Conservation (phyloP, 768 basidiomycete species). For the Mycena rosella region DNA sequence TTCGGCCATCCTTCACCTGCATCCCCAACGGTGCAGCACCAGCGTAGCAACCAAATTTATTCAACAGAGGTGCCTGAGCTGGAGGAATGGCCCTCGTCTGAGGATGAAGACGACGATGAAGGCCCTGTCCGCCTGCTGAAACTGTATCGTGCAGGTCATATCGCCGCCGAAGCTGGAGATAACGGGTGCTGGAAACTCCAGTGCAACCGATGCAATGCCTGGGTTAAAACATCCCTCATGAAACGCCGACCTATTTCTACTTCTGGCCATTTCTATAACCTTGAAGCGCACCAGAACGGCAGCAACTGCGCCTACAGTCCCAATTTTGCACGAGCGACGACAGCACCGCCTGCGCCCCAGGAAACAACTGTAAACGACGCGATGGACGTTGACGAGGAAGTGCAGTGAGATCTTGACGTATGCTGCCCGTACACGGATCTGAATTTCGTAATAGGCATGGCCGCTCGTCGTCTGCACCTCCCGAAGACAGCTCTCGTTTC, state of each 20-base stretch:
- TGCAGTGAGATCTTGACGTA: too few relatives aligned
- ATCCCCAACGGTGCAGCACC: background rate
- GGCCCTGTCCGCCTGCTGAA: background rate
- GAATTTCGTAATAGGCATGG: background rate
- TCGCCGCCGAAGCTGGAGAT: background rate
- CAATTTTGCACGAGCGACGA: background rate
- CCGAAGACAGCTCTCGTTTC: background rate
- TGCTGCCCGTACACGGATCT: too few relatives aligned
- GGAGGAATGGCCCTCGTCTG: too few relatives aligned
- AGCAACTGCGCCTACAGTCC: background rate
- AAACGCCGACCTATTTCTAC: background rate
- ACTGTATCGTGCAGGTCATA: background rate
- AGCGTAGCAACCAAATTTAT: too few relatives aligned
- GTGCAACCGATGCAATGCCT: constrained; percentile 6
- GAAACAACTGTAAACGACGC: too few relatives aligned
- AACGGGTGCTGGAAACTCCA: too few relatives aligned
- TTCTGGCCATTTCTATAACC: background rate
- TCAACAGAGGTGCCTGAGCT: too few relatives aligned
- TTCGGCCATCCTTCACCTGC: too few relatives aligned
- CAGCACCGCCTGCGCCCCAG: background rate
- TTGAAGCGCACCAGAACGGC: constrained; percentile 7
- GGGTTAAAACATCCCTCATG: background rate
- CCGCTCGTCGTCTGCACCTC: background rate
- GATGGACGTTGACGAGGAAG: too few relatives aligned
- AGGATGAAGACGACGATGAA: background rate